Base-by-base conservation (phyloP, 441 rosid genomes). In the Populus hybrid region DNA sequence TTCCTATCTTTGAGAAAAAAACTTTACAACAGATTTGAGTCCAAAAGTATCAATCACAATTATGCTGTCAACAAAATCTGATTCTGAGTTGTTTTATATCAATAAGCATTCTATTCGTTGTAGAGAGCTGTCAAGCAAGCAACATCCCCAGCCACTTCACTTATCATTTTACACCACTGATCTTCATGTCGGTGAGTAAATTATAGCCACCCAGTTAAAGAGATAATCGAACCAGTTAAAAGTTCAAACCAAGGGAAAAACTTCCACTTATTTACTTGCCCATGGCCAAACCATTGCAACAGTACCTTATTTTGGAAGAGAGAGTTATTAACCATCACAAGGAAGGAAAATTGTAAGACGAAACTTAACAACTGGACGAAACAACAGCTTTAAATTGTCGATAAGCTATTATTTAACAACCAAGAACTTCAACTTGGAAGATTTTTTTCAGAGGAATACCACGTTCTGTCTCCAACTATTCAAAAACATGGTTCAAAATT, bases 321-420 rank as follows among this genome's bases (percentile, higher is more conserved):
- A 30, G 10, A 8, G 10, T 61, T 18, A 42, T 38, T 57, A 10
- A 70, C 38, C 46, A 28, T 64, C 71, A 72, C 7, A 57, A 23
- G 18, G 59, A 61, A 7, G 12, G 74, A 23, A 77, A 10, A 8
- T 21, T 24, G 24, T 28, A 35, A 74, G 16, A 70, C 57, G 57
- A 61, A 26, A 36, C 63, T 40, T 6, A 63, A 34, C 67, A 64
- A 63, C 24, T 5, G 65, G 66, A 65, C 4, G 30, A 32, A 59
- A 63, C 12, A 23, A 4, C 57, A 46, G 12, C 8, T 63, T 40
- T 8, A 65, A 30, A 63, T 42, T 73, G 77, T 78, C 70, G 73
- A 75, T 28, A 67, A 61, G 61, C 72, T 69, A 34, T 84, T 86
- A 86, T 84, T 86, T 28, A 67, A 71, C 67, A 64, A 23, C 74